Percentiles rank a stretch among this genome's conserved stretches.
phyloP scores from a whole-genome alignment of 495 filamentous ascomycete genomes.

The Penicillium pancosmium region DNA sequence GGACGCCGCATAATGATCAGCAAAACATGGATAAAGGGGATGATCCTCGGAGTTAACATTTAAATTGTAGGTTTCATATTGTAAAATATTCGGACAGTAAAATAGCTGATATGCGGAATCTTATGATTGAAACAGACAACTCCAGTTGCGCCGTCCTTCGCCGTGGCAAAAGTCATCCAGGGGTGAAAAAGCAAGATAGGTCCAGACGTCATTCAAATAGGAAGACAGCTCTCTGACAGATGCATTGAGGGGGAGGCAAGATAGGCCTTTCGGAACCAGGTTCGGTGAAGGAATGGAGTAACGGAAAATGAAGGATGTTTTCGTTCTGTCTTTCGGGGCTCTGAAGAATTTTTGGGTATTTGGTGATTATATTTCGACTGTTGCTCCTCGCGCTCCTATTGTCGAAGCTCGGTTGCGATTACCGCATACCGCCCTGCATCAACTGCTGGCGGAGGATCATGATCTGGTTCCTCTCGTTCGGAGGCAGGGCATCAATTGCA shows the following conservation, averaged over 20 bases:
- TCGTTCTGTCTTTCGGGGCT: not conserved
- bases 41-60: no score
- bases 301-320: no score
- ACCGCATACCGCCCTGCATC: conserved; percentile 50
- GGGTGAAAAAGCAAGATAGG: conserved; percentile 3
- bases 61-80: conserved; percentile 1
- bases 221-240: not conserved
- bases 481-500: conserved; percentile 73
- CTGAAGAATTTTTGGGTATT: not conserved
- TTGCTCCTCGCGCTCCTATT: not conserved
- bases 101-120: conserved; percentile 11
- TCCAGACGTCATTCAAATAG: not conserved
- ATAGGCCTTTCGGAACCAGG: not conserved
- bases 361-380: not conserved
- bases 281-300: no score
- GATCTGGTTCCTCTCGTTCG: conserved; percentile 73
- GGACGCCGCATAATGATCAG: no score
- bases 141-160: conserved; percentile 19
- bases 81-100: not conserved
- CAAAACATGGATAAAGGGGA: no score
- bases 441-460: conserved; percentile 66
- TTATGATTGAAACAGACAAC: conserved; percentile 1
- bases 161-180: conserved; percentile 8
- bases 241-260: not conserved
- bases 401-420: conserved; percentile 6